Percentiles rank a stretch among this genome's conserved stretches.
Evolutionary conservation across 2,329 filamentous ascomycete species (phyloP).

Genomic region (Podosphaera fusca): DNA sequence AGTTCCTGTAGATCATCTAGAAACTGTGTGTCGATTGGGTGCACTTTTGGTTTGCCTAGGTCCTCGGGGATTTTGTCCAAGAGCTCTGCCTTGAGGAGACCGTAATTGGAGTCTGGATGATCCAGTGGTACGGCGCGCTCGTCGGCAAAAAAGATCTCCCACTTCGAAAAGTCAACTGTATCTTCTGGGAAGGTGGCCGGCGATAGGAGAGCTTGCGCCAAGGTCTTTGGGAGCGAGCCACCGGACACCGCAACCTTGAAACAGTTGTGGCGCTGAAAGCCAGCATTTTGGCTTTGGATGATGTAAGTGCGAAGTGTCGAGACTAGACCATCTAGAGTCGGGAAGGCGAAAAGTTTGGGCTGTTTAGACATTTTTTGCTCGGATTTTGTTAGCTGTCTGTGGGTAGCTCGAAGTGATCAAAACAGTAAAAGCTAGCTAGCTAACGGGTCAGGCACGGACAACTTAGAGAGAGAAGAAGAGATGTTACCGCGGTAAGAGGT

Average conservation of each 20-base stretch:
- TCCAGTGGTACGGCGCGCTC: constrained; percentile 85
- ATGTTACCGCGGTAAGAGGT: too few species aligned
- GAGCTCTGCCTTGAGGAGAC: constrained; percentile 64
- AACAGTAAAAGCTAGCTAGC: neutral
- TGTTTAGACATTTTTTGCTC: constrained; percentile 13
- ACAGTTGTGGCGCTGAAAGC: constrained; percentile 52
- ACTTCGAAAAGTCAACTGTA: constrained; percentile 54
- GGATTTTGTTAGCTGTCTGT: constrained; percentile 1
- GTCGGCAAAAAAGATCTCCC: constrained; percentile 98
- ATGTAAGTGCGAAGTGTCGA: constrained; percentile 61
- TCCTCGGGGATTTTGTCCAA: constrained; percentile 64
- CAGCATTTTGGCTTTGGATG: constrained; percentile 57
- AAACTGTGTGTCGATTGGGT: constrained; percentile 48
- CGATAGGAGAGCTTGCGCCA: constrained; percentile 61
- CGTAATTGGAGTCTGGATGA: constrained; percentile 87
- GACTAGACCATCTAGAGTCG: constrained; percentile 45
- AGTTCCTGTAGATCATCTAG: constrained; percentile 67
- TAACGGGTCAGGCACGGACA: neutral
- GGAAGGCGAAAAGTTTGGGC: constrained; percentile 61
- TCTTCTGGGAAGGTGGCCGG: constrained; percentile 28
- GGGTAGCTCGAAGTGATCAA: neutral
- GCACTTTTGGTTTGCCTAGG: constrained; percentile 41
- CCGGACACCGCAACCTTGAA: constrained; percentile 91
- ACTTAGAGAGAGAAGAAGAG: neutral
- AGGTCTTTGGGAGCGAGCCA: constrained; percentile 71